Conservation (phyloP, 495 filamentous ascomycete genomes). For the Aspergillus nidulans region DNA sequence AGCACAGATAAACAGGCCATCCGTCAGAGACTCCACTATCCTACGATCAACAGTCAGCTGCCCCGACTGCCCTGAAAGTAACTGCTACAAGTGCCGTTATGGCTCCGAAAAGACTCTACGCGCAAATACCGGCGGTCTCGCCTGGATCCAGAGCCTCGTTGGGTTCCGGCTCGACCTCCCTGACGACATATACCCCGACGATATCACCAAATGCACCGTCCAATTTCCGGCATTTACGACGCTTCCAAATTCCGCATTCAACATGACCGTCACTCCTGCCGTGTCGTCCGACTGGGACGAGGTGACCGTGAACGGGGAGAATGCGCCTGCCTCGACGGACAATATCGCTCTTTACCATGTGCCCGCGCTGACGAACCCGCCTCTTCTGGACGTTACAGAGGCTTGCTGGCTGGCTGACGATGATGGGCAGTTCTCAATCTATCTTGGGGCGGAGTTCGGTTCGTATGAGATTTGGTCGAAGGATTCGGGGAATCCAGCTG, state of each 20-base stretch:
- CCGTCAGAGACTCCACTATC: constrained; percentile 18
- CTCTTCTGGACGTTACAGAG: constrained; percentile 10
- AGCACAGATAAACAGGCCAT: not conserved
- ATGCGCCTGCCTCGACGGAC: constrained; percentile 4
- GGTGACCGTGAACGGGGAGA: constrained; percentile 12
- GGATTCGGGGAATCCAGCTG: constrained; percentile 15
- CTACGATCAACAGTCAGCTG: constrained; percentile 10
- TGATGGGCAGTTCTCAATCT: constrained; percentile 11
- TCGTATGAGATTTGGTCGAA: constrained; percentile 16
- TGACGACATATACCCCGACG: not conserved
- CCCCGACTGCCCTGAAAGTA: constrained; percentile 2
- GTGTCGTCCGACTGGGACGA: constrained; percentile 15
- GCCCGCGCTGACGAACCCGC: constrained; percentile 3
- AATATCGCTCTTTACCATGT: not conserved
- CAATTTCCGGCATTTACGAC: constrained; percentile 15
- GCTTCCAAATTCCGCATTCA: not conserved
- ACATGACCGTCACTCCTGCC: constrained; percentile 12
- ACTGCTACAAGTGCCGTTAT: constrained; percentile 12
- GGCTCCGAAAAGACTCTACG: constrained; percentile 7
- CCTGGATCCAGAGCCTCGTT: constrained; percentile 10
- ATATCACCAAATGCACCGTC: constrained; percentile 9
- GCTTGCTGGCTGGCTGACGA: constrained; percentile 7
- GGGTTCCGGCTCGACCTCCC: constrained; percentile 16
- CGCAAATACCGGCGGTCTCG: constrained; percentile 7
- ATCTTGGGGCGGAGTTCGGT: constrained; percentile 7